Evolutionary conservation across 2,329 filamentous ascomycete species (phyloP).

Genomic region (Tolypocladium album): DNA sequence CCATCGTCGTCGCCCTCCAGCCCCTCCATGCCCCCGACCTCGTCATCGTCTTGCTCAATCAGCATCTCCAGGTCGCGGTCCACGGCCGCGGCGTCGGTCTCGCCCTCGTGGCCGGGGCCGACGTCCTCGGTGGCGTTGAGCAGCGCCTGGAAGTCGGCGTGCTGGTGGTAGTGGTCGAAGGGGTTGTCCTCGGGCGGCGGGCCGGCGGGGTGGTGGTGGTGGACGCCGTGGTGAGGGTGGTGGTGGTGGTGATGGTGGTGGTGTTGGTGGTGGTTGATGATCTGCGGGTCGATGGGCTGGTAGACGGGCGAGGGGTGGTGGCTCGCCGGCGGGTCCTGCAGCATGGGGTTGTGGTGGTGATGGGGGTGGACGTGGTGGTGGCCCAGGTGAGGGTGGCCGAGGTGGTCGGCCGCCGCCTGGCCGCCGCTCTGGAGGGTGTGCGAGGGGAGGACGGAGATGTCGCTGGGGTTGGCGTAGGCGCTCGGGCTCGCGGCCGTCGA

Average conservation of each 20-base stretch:
- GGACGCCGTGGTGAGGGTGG: slow-evolving; percentile 12
- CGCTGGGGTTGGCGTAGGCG: slow-evolving; percentile 35
- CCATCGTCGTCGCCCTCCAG: slow-evolving; percentile 7
- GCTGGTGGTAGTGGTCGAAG: slow-evolving; percentile 30
- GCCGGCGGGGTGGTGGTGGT: slow-evolving; percentile 11
- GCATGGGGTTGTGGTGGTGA: slow-evolving; percentile 22
- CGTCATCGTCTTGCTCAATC: slow-evolving; percentile 33
- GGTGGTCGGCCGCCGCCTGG: slow-evolving; percentile 10
- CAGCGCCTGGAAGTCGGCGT: slow-evolving; percentile 42
- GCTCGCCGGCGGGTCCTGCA: slow-evolving; percentile 17
- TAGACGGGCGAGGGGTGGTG: slow-evolving; percentile 25
- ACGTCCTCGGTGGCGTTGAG: slow-evolving; percentile 36
- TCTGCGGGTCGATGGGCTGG: slow-evolving; percentile 50
- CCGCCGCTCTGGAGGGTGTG: slow-evolving; percentile 15
- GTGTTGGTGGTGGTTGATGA: slow-evolving; percentile 36
- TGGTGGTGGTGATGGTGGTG: slow-evolving; percentile 17
- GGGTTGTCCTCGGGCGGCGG: slow-evolving; percentile 15
- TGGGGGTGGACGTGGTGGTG: slow-evolving; percentile 11
- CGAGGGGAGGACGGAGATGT: slow-evolving; percentile 32
- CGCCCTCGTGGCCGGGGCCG: slow-evolving; percentile 12
- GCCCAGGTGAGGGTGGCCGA: slow-evolving; percentile 11
- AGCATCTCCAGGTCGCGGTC: slow-evolving; percentile 42
- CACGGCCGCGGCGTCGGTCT: slow-evolving; percentile 28
- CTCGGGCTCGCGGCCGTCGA: slow-evolving; percentile 15
- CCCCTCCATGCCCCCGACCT: slow-evolving; percentile 21